A percentile compares a stretch with the other conserved stretches of the same genome.
These are phyloP conservation scores for Epichloe elymi DNA, from an alignment of 2,329 filamentous ascomycete genomes.

Conservation along the genomic window DNA sequence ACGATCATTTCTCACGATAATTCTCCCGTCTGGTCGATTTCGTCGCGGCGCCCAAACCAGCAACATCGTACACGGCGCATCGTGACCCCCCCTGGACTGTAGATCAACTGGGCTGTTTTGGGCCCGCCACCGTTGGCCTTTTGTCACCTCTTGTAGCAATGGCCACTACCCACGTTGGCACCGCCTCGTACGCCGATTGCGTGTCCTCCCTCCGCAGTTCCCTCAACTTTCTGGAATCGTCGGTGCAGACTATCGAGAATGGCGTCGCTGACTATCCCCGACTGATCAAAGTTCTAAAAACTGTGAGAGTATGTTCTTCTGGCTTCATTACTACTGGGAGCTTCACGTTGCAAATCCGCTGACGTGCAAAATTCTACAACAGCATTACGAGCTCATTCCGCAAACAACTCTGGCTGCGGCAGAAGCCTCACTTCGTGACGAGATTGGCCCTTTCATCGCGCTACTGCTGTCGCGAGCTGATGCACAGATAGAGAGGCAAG, in stretches of 20 bases:
- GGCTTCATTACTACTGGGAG: background rate
- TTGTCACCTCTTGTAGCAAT: background rate
- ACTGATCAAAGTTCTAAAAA: slow-evolving; percentile 41
- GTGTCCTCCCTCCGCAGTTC: slow-evolving; percentile 46
- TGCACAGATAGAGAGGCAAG: slow-evolving; percentile 68
- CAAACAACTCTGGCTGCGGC: slow-evolving; percentile 71
- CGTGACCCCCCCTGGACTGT: background rate
- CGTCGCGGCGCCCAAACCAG: background rate
- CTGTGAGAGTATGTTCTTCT: slow-evolving; percentile 36
- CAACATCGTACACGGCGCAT: background rate
- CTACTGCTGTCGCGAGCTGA: slow-evolving; percentile 71
- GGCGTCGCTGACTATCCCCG: slow-evolving; percentile 47
- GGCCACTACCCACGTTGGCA: slow-evolving; percentile 13
- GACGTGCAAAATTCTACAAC: slow-evolving; percentile 21
- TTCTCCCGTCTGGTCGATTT: background rate
- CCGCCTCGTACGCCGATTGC: slow-evolving; percentile 39
- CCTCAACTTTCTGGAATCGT: slow-evolving; percentile 47
- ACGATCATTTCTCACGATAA: slow-evolving; percentile 1
- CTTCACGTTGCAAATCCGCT: background rate
- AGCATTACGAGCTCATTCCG: slow-evolving; percentile 90
- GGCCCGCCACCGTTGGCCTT: background rate
- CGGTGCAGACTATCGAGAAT: slow-evolving; percentile 41
- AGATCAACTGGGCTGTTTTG: background rate
- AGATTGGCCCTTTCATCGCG: slow-evolving; percentile 78
- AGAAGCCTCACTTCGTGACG: slow-evolving; percentile 71